These are phyloP conservation scores for Dipodascus albidus DNA, from an alignment of 805 yeast genomes.

Conservation along the genomic window DNA sequence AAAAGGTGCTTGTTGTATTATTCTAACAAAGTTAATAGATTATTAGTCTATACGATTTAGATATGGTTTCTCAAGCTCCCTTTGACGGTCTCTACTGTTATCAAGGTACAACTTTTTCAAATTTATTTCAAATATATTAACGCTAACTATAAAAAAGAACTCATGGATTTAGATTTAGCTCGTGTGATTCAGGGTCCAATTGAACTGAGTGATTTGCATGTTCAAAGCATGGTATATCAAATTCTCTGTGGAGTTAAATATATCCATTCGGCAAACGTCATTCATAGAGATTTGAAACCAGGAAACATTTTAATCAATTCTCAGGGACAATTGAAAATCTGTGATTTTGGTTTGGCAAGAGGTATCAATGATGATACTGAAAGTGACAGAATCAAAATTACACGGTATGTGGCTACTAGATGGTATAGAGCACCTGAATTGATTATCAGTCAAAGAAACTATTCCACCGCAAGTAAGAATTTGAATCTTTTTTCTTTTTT, in stretches of 20 bases:
- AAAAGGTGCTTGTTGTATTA: background rate
- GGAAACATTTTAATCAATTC: constrained; percentile 72
- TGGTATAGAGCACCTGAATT: constrained; percentile 96
- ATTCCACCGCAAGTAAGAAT: constrained; percentile 41
- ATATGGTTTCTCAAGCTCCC: constrained; percentile 51
- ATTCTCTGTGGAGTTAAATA: constrained; percentile 77
- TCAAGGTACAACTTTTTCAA: too few species aligned
- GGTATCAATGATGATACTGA: constrained; percentile 36
- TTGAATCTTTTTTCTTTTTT: constrained; percentile 4
- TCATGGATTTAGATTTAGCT: constrained; percentile 72
- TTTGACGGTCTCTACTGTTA: constrained; percentile 83
- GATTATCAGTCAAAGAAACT: constrained; percentile 45
- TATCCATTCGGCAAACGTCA: constrained; percentile 84
- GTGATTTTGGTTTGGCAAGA: constrained; percentile 91
- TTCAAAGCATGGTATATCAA: constrained; percentile 67
- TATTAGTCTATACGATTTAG: constrained; percentile 61
- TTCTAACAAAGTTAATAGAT: constrained; percentile 29
- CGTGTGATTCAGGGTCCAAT: constrained; percentile 54
- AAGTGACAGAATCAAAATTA: constrained; percentile 22
- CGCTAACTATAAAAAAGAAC: constrained; percentile 30
- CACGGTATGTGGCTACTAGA: constrained; percentile 74
- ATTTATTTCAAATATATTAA: too few species aligned
- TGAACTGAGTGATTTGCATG: constrained; percentile 75
- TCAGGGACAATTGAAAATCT: constrained; percentile 68
- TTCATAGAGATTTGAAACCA: constrained; percentile 88